Evolutionary conservation across 352 stramenopile species (phyloP), one percentile per base, ranked within the genome.

Genomic region (Thalassiosira oceanica): DNA sequence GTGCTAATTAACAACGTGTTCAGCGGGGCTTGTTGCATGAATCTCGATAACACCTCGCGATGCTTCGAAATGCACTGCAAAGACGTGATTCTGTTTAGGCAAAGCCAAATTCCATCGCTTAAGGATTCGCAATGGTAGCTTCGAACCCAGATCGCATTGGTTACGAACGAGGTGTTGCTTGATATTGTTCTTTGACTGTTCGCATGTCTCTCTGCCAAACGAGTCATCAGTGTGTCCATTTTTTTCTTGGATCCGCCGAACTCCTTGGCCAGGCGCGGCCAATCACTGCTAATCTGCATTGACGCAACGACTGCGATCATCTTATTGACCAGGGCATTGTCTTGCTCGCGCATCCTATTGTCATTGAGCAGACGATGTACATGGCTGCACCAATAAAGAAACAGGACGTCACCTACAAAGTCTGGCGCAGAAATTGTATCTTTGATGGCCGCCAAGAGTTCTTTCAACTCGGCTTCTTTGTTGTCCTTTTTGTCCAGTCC

Each of bases 141-240:
- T 45, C 52, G 39, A 58, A 72, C 64, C 61, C 61, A 72, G 10
- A 72, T 13, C 41, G 52, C 61, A 46, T 72, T 72, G 1, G 64
- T 18, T 16, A 72, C 43, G 26, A 72, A 72, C 7, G 1, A 35
- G n/a, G 23, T 43, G 33, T 20, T 61, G 10, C 4, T 53, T 16
- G 41, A 26, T 2, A 54, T 69, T 18, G 46, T 60, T 28, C 16
- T 29, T 45, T 36, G 16, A 7, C 28, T 23, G 24, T 61, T 24
- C 7, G 58, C 45, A 39, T 3, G 46, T 23, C 11, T 55, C 46
- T 10, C 24, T 6, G 46, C 39, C 4, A 52, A 28, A 27, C n/a
- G 43, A 52, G 21, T 11, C 20, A 44, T 11, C 24, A 11, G 35
- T 36, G 21, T 23, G 8, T 37, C 21, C 10, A 55, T 16, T 37